Base-by-base conservation (phyloP, 2,329 filamentous ascomycete genomes). In the Cryphonectria nitschkei region DNA sequence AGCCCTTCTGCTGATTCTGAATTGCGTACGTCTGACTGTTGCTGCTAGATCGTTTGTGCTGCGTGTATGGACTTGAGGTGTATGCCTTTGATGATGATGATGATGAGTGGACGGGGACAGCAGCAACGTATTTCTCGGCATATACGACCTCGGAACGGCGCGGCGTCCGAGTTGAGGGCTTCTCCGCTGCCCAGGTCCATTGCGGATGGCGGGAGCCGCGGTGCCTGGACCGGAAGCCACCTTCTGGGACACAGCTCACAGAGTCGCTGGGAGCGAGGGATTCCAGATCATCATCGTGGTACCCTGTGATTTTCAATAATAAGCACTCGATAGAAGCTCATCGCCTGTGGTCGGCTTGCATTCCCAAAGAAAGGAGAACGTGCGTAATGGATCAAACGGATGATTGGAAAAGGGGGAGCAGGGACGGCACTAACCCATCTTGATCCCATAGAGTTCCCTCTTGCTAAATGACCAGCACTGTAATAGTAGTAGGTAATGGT, bases 201-300 rank as follows among this genome's bases (percentile, higher is more conserved):
- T 50, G 13, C 29, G 63, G 16, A n/a, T 50, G 63, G 43, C 41
- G 63, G 16, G n/a, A 2, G 16, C 26, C 16, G 16, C 63, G 63
- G 41, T 11, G 41, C 26, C 19, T 46, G 63, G 63, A 65, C n/a
- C 41, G 50, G 43, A 65, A 65, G 63, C 63, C 63, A 13, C 63
- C 63, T 14, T 65, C 63, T 37, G 63, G 41, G 41, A 65, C 63
- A 32, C 63, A 65, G 63, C 63, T 65, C 13, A 65, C 26, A 2
- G 63, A 65, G 63, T 65, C 63, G 63, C 63, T 65, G 63, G 63
- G 63, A 32, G 63, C 63, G n/a, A 65, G 63, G 14, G 63, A 65
- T 22, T 65, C 63, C 63, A 65, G 43, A 29, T 65, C 63, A 7
- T 65, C 63, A 29, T 65, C 63, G n/a, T 50, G 29, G 16, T 65